These are phyloP conservation scores for Phaeosphaeria sp. DNA, from an alignment of 2,329 filamentous ascomycete genomes.

Conservation along the genomic window DNA sequence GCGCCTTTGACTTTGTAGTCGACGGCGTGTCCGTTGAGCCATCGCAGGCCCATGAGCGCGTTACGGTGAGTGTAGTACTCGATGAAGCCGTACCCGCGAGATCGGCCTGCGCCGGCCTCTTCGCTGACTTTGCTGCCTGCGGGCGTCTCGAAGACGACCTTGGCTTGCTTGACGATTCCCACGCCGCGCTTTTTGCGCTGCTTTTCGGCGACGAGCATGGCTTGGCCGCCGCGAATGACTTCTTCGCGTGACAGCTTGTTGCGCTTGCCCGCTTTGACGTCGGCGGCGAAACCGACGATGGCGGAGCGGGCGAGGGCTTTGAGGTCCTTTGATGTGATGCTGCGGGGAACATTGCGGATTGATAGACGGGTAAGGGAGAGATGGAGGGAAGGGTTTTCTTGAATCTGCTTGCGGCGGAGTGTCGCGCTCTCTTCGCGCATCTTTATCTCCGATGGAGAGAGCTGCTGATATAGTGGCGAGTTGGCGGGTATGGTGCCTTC, in stretches of 20 bases:
- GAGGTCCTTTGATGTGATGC: constrained; percentile 82
- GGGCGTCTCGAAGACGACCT: constrained; percentile 89
- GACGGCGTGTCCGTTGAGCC: constrained; percentile 81
- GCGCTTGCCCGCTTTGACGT: constrained; percentile 80
- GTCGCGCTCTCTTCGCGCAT: constrained; percentile 87
- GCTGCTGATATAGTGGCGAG: constrained; percentile 76
- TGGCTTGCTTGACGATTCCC: constrained; percentile 88
- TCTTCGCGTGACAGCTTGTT: constrained; percentile 90
- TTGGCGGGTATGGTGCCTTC: constrained; percentile 84
- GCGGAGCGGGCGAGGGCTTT: constrained; percentile 90
- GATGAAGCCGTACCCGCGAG: constrained; percentile 94
- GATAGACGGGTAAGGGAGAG: constrained; percentile 89
- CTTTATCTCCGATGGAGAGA: constrained; percentile 80
- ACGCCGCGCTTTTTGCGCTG: constrained; percentile 82
- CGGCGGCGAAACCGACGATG: constrained; percentile 91
- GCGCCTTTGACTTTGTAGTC: constrained; percentile 59
- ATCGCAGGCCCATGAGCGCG: constrained; percentile 92
- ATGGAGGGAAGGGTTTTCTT: constrained; percentile 88
- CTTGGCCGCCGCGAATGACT: constrained; percentile 76
- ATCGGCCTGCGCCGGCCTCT: constrained; percentile 77
- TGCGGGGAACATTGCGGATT: constrained; percentile 86
- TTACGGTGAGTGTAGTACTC: constrained; percentile 94
- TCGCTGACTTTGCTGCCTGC: constrained; percentile 86
- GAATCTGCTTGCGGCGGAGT: constrained; percentile 88
- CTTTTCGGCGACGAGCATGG: constrained; percentile 81